A percentile compares a stretch with the other conserved stretches of the same genome.
These are phyloP conservation scores for Trypanosoma cruzi DNA, from an alignment of 208 protist genomes.

Conservation along the genomic window DNA sequence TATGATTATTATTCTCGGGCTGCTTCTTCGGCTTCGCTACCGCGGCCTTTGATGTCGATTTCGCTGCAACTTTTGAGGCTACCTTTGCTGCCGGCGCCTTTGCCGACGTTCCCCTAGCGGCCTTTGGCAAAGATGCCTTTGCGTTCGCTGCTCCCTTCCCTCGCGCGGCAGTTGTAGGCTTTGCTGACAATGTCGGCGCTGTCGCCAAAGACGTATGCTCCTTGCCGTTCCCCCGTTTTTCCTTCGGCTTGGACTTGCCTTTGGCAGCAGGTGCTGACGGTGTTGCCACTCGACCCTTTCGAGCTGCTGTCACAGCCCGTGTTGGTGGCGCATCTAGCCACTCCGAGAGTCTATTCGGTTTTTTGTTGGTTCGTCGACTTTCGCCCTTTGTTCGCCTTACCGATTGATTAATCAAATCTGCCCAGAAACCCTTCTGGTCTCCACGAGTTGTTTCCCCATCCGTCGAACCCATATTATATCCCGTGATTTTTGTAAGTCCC, in stretches of 20 bases:
- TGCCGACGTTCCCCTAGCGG: slow-evolving; percentile 4
- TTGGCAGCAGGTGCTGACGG: slow-evolving; percentile 26
- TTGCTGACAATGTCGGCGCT: slow-evolving; percentile 13
- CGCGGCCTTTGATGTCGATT: slow-evolving; percentile 21
- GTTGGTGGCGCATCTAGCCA: slow-evolving; percentile 73
- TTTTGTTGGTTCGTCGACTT: background rate
- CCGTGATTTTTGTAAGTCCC: slow-evolving; percentile 44
- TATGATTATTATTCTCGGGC: slow-evolving; percentile 9
- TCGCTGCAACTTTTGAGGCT: slow-evolving; percentile 29
- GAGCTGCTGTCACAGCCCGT: slow-evolving; percentile 21
- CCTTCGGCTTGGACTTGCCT: slow-evolving; percentile 22
- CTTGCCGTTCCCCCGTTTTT: slow-evolving; percentile 18
- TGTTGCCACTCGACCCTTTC: slow-evolving; percentile 28
- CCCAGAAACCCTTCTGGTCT: slow-evolving; percentile 13
- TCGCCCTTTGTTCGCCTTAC: background rate
- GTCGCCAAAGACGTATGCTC: slow-evolving; percentile 6
- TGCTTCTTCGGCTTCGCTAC: slow-evolving; percentile 1
- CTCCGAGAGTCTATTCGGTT: slow-evolving; percentile 55
- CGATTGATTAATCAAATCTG: slow-evolving; percentile 1
- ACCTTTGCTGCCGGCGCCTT: slow-evolving; percentile 21
- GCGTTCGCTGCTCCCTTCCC: slow-evolving; percentile 2
- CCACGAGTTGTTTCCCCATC: background rate
- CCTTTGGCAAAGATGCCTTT: slow-evolving; percentile 6
- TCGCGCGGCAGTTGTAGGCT: background rate
- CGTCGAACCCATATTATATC: slow-evolving; percentile 40